Evolutionary conservation across 2,329 filamentous ascomycete genomes (phyloP), one percentile per base, ranked within the genome.

Genomic region (Exophiala bonariae): DNA sequence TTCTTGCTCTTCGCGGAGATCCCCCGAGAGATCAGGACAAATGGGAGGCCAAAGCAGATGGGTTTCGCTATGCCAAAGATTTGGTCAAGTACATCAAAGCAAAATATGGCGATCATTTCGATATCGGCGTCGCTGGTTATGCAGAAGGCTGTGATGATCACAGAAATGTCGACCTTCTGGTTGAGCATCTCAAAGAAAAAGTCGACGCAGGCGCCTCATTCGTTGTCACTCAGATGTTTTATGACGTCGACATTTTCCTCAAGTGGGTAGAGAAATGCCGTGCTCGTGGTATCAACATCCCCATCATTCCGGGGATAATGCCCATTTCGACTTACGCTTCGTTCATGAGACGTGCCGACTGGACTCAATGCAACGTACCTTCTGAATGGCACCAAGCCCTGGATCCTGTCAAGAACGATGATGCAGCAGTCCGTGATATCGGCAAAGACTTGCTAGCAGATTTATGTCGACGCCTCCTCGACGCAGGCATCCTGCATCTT

Each of bases 181-280:
- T 99, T 55, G 85, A 93, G 56, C 93, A 97, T 67, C 72, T 99
- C 63, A 97, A 97, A 74, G 87, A 97, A 69, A 99, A 99, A 75
- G 85, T 97, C 26, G 93, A 99, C 65, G 88, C 89, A 49, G 93
- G 93, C 41, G 91, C 86, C 53, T 86, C 87, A 5, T 99, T 97
- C 66, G 87, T 99, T 55, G 88, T 99, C 44, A 97, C 93, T 0
- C 93, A 99, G 73, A 99, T 99, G 93, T 97, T 97, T 72, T 99
- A 99, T 75, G 92, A 99, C 63, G 91, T 83, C 40, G 92, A 99
- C 63, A 92, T 93, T 65, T 99, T 99, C 70, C 71, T 97, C 44
- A 80, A 84, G 43, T 99, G 93, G 93, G 87, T 95, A 30, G 76
- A 81, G 58, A 93, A 88, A 66, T 90, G 92, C 49, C 86, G 91